A percentile compares a stretch with the other conserved stretches of the same genome.
Evolutionary conservation across 2,329 filamentous ascomycete species (phyloP).

Genomic region (Colletotrichum camelliae): DNA sequence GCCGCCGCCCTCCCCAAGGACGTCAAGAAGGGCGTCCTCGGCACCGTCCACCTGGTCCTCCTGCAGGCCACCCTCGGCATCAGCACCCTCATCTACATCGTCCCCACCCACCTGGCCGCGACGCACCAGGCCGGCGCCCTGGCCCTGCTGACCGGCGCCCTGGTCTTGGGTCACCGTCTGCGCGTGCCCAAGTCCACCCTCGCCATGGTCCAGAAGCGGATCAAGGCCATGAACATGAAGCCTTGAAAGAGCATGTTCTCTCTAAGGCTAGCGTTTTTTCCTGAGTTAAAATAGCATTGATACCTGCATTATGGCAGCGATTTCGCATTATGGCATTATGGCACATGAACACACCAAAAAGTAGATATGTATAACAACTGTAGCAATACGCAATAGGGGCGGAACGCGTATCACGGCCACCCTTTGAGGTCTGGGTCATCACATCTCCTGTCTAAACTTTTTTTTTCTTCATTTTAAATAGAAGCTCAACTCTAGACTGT

Average conservation of each 20-base stretch:
- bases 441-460: not conserved
- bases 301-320: slow-evolving; percentile 9
- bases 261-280: not conserved
- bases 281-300: not conserved
- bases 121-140: slow-evolving; percentile 92
- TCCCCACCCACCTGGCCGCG: slow-evolving; percentile 86
- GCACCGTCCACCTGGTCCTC: slow-evolving; percentile 81
- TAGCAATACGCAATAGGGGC: slow-evolving; percentile 1
- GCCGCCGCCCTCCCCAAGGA: slow-evolving; percentile 64
- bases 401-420: not conserved
- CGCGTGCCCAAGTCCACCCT: slow-evolving; percentile 74
- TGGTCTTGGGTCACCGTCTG: slow-evolving; percentile 80
- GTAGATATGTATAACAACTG: slow-evolving; percentile 11
- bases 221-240: slow-evolving; percentile 30
- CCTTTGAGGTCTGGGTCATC: not conserved
- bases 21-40: slow-evolving; percentile 73
- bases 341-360: not conserved
- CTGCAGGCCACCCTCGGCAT: slow-evolving; percentile 89
- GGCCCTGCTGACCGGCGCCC: slow-evolving; percentile 80
- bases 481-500: slow-evolving; percentile 23
- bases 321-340: not conserved
- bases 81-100: slow-evolving; percentile 89
- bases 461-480: not conserved
- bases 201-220: slow-evolving; percentile 60
- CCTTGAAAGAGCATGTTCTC: not conserved